phyloP scores from a whole-genome alignment of 106 monocot species.

The Agapanthus africanus region DNA sequence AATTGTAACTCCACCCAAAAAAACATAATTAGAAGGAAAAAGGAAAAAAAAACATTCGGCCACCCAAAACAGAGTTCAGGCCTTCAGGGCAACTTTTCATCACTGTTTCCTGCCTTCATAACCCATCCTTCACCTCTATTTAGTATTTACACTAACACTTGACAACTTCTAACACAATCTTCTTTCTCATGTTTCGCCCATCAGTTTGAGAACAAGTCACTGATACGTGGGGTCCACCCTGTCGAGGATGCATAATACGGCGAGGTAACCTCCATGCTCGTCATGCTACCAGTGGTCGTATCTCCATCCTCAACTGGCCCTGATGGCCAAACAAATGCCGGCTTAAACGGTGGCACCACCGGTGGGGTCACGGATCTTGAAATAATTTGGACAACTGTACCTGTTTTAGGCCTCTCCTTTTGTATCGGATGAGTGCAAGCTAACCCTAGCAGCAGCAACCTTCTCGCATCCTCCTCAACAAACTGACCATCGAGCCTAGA shows the following conservation, averaged over 20 bases:
- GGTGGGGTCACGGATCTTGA: slow-evolving; percentile 29
- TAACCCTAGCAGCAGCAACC: slow-evolving; percentile 50
- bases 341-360: slow-evolving; percentile 35
- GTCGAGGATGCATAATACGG: slow-evolving; percentile 18
- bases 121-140: neutral
- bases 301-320: slow-evolving; percentile 2
- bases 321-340: slow-evolving; percentile 46
- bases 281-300: neutral
- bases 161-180: neutral
- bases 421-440: slow-evolving; percentile 54
- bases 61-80: neutral
- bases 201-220: slow-evolving; percentile 4
- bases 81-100: neutral
- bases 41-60: neutral
- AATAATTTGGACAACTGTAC: slow-evolving; percentile 35
- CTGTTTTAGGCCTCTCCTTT: slow-evolving; percentile 43
- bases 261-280: slow-evolving; percentile 14
- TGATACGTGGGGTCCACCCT: slow-evolving; percentile 6
- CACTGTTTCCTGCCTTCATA: neutral
- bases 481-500: slow-evolving; percentile 8
- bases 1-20: neutral
- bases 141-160: neutral
- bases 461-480: slow-evolving; percentile 24
- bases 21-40: neutral
- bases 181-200: neutral